phyloP scores from a whole-genome alignment of 2,329 filamentous ascomycete species.

The Talaromyces marneffei region DNA sequence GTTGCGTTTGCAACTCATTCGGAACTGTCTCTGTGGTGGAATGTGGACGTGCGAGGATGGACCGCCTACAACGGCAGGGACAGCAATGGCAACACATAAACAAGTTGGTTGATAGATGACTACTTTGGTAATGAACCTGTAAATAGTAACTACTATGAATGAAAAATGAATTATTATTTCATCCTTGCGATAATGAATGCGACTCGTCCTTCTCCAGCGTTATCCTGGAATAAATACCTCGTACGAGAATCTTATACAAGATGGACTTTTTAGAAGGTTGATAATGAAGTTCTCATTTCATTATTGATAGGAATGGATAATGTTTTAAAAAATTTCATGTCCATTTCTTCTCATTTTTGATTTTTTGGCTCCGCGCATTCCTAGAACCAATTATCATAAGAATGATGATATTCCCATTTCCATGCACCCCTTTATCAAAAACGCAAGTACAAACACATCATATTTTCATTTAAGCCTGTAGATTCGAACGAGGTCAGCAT shows the following conservation, averaged over 20 bases:
- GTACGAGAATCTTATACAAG: neutral
- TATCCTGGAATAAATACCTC: neutral
- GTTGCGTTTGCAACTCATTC: conserved; percentile 31
- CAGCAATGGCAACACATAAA: conserved; percentile 18
- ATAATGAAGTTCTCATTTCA: conserved; percentile 7
- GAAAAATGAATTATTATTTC: too few species aligned
- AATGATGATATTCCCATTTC: conserved; percentile 10
- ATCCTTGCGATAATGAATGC: too few species aligned
- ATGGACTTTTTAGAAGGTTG: neutral
- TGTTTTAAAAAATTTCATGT: neutral
- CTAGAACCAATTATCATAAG: conserved; percentile 8
- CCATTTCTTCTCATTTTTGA: conserved; percentile 5
- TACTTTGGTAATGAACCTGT: neutral
- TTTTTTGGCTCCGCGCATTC: conserved; percentile 4
- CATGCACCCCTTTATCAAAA: conserved; percentile 14
- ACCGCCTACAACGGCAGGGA: conserved; percentile 18
- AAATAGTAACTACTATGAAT: neutral
- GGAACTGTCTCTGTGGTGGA: conserved; percentile 38
- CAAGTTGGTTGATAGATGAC: conserved; percentile 14
- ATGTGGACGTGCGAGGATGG: conserved; percentile 34
- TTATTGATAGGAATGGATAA: conserved; percentile 8
- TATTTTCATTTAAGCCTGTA: conserved; percentile 13
- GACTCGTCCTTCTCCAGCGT: neutral
- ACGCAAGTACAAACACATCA: conserved; percentile 13
- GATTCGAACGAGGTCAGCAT: neutral